Conservation (phyloP, 768 basidiomycete genomes). For the Trametes elegans region DNA sequence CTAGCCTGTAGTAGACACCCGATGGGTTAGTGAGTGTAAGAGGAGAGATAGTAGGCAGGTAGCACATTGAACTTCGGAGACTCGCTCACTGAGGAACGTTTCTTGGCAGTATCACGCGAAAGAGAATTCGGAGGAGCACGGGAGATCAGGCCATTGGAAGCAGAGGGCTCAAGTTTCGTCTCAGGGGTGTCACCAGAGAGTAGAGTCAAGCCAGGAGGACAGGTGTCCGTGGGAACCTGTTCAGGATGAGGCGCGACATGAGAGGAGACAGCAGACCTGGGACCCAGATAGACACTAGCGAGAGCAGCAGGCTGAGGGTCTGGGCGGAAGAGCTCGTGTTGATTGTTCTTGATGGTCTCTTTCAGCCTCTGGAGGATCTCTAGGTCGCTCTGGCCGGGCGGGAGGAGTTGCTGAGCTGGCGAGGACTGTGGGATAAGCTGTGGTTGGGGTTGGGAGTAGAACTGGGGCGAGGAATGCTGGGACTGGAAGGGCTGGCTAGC, state of each 20-base stretch:
- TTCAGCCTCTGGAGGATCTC: conserved; percentile 77
- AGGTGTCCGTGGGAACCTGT: conserved; percentile 31
- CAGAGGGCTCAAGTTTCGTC: conserved; percentile 20
- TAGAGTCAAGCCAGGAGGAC: conserved; percentile 23
- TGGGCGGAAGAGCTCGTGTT: conserved; percentile 70
- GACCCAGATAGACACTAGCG: conserved; percentile 62
- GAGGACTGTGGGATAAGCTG: neutral
- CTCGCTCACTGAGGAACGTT: conserved; percentile 12
- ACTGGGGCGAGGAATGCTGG: conserved; percentile 30
- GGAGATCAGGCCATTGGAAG: conserved; percentile 5
- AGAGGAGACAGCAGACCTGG: conserved; percentile 28
- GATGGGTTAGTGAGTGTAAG: neutral
- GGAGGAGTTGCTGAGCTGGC: conserved; percentile 27
- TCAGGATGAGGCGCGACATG: conserved; percentile 37
- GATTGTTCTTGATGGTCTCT: conserved; percentile 63
- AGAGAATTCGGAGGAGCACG: neutral
- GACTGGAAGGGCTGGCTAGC: conserved; percentile 27
- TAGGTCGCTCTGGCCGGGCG: conserved; percentile 63
- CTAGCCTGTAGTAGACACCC: neutral
- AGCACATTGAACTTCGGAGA: conserved; percentile 9
- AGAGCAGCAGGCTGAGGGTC: conserved; percentile 64
- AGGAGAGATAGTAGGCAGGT: neutral
- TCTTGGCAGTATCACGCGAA: neutral
- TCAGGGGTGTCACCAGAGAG: conserved; percentile 14
- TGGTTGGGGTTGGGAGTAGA: conserved; percentile 16